These are phyloP conservation scores for Colletotrichum orbiculare DNA, from an alignment of 2,329 filamentous ascomycete species.

Conservation along the genomic window DNA sequence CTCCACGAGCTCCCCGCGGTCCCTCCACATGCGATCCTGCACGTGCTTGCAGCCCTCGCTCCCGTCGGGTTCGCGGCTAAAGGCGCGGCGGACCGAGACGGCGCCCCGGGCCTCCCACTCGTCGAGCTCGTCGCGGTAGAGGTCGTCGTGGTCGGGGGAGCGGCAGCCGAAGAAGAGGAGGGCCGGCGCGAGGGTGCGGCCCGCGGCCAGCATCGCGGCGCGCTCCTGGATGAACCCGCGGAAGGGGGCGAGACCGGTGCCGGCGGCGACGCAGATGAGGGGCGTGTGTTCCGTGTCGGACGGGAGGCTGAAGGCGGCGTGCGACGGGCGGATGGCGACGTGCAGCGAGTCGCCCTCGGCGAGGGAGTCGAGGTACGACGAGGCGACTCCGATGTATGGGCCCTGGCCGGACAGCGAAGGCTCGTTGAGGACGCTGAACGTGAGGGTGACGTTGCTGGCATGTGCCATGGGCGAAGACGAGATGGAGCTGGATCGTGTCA, in stretches of 20 bases:
- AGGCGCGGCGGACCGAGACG: slow-evolving; percentile 71
- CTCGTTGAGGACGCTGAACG: slow-evolving; percentile 69
- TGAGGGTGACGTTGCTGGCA: slow-evolving; percentile 67
- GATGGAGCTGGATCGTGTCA: slow-evolving; percentile 59
- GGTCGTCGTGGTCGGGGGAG: slow-evolving; percentile 47
- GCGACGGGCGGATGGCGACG: slow-evolving; percentile 60
- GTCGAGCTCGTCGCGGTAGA: slow-evolving; percentile 42
- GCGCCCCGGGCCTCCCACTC: slow-evolving; percentile 45
- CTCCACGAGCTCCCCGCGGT: slow-evolving; percentile 44
- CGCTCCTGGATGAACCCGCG: slow-evolving; percentile 51
- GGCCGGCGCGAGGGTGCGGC: slow-evolving; percentile 49
- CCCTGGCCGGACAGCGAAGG: slow-evolving; percentile 61
- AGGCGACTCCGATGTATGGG: slow-evolving; percentile 68
- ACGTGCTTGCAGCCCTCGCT: slow-evolving; percentile 62
- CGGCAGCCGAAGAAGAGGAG: slow-evolving; percentile 56
- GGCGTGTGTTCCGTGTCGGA: slow-evolving; percentile 51
- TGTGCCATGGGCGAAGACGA: slow-evolving; percentile 74
- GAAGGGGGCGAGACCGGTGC: slow-evolving; percentile 61
- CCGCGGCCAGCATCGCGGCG: slow-evolving; percentile 46
- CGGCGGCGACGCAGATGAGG: slow-evolving; percentile 62
- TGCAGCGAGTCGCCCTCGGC: slow-evolving; percentile 55
- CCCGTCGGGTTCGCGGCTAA: slow-evolving; percentile 51
- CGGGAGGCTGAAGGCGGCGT: slow-evolving; percentile 55
- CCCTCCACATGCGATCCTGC: slow-evolving; percentile 55
- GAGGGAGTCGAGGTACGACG: slow-evolving; percentile 67